These are phyloP conservation scores for Tolypocladium ovalisporum DNA, from an alignment of 2,329 filamentous ascomycete genomes.

Conservation along the genomic window DNA sequence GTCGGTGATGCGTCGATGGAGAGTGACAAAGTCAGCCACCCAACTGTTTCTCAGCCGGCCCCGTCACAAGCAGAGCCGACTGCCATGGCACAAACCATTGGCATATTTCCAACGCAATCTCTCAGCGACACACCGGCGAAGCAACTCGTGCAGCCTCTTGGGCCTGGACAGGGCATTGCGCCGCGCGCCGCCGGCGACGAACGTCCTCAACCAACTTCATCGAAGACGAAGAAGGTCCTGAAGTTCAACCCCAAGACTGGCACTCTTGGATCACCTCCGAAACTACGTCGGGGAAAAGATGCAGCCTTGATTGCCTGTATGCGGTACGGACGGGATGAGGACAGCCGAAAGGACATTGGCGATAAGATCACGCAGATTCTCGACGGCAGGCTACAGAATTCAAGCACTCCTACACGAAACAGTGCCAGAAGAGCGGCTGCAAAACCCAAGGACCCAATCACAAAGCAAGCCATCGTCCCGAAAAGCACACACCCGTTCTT, in stretches of 20 bases:
- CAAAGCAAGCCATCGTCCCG: constrained; percentile 10
- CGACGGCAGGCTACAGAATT: constrained; percentile 14
- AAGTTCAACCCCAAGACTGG: constrained; percentile 49
- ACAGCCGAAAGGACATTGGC: constrained; percentile 38
- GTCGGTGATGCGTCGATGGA: constrained; percentile 4
- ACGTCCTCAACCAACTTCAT: constrained; percentile 1
- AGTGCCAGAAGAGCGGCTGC: background rate
- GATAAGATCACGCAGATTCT: constrained; percentile 55
- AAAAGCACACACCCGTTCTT: constrained; percentile 34
- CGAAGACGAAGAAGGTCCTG: constrained; percentile 33
- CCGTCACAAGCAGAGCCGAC: background rate
- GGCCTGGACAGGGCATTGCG: background rate
- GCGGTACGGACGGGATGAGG: constrained; percentile 44
- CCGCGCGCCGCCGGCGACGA: constrained; percentile 1
- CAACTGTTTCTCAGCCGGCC: constrained; percentile 1
- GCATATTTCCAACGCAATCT: constrained; percentile 6
- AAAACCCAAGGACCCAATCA: background rate
- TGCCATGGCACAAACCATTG: background rate
- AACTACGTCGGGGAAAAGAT: constrained; percentile 29
- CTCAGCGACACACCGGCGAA: constrained; percentile 6
- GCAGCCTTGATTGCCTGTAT: constrained; percentile 40
- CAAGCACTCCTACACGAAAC: constrained; percentile 12
- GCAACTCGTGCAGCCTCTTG: background rate
- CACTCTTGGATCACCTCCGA: constrained; percentile 51
- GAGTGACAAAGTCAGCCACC: constrained; percentile 7